phyloP scores from a whole-genome alignment of 257 asterid species.

The Galeopsis tetrahit region DNA sequence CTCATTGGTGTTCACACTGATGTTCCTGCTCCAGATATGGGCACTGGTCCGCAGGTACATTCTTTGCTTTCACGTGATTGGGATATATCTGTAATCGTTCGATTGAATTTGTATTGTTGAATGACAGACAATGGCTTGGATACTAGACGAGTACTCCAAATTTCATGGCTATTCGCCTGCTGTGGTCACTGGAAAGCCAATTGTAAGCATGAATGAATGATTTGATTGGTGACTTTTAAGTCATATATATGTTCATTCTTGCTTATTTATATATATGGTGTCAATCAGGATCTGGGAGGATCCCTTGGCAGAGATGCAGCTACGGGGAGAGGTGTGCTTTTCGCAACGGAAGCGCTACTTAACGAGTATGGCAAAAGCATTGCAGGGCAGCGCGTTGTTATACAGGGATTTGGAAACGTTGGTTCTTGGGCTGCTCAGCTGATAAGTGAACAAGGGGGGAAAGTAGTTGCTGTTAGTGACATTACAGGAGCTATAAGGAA shows the following conservation, averaged over 20 bases:
- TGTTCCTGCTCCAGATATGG: slow-evolving; percentile 98
- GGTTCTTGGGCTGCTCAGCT: slow-evolving; percentile 82
- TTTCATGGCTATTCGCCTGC: slow-evolving; percentile 97
- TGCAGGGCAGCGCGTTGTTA: slow-evolving; percentile 63
- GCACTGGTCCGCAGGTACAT: slow-evolving; percentile 77
- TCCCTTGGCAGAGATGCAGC: slow-evolving; percentile 96
- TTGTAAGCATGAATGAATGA: slow-evolving; percentile 49
- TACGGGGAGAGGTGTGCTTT: slow-evolving; percentile 88
- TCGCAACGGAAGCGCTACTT: slow-evolving; percentile 74
- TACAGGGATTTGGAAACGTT: slow-evolving; percentile 94
- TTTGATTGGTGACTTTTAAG: no score
- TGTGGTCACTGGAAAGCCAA: slow-evolving; percentile 89
- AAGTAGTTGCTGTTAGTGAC: slow-evolving; percentile 77
- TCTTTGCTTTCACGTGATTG: no score
- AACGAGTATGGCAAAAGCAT: slow-evolving; percentile 75
- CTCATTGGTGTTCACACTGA: slow-evolving; percentile 85
- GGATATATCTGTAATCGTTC: no score
- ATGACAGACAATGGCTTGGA: slow-evolving; percentile 97
- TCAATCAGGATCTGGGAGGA: slow-evolving; percentile 77
- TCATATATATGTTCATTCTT: no score
- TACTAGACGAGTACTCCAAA: slow-evolving; percentile 93
- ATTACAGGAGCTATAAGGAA: slow-evolving; percentile 80
- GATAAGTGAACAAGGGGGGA: slow-evolving; percentile 76
- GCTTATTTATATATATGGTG: no score
- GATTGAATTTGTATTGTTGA: no score